phyloP scores from a whole-genome alignment of 306 rosid species.

The Cucumis hystrix region DNA sequence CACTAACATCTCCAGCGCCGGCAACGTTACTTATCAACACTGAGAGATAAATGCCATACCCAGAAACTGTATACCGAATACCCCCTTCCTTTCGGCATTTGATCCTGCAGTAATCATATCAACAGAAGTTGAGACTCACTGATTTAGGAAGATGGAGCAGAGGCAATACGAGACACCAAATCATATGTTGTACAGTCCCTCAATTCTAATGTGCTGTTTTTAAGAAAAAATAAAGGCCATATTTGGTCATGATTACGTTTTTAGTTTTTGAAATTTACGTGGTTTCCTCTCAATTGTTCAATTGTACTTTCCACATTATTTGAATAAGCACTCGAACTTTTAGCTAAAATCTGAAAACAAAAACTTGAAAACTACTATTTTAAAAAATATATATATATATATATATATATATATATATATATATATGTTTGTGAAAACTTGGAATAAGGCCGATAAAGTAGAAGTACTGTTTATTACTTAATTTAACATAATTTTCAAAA shows the following conservation, averaged over 20 bases:
- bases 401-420: too few relatives aligned
- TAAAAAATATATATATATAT: too few relatives aligned
- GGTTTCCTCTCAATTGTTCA: too few relatives aligned
- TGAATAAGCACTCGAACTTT: too few relatives aligned
- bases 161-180: neutral
- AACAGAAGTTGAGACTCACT: neutral
- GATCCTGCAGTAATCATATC: slow-evolving; percentile 37
- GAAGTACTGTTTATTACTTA: too few relatives aligned
- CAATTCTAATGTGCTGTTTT: neutral
- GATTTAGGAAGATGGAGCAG: neutral
- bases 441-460: too few relatives aligned
- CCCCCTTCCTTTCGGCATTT: slow-evolving; percentile 93
- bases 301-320: too few relatives aligned
- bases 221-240: neutral
- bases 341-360: too few relatives aligned
- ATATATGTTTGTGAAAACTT: too few relatives aligned
- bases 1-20: slow-evolving; percentile 68
- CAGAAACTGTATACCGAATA: slow-evolving; percentile 47
- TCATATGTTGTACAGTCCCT: neutral
- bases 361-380: too few relatives aligned
- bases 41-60: slow-evolving; percentile 67
- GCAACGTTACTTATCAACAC: slow-evolving; percentile 79
- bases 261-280: too few relatives aligned
- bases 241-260: neutral
- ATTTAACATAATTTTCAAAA: too few relatives aligned